These are phyloP conservation scores for Pseudogymnoascus destructans DNA, from an alignment of 2,329 filamentous ascomycete genomes.

Conservation along the genomic window DNA sequence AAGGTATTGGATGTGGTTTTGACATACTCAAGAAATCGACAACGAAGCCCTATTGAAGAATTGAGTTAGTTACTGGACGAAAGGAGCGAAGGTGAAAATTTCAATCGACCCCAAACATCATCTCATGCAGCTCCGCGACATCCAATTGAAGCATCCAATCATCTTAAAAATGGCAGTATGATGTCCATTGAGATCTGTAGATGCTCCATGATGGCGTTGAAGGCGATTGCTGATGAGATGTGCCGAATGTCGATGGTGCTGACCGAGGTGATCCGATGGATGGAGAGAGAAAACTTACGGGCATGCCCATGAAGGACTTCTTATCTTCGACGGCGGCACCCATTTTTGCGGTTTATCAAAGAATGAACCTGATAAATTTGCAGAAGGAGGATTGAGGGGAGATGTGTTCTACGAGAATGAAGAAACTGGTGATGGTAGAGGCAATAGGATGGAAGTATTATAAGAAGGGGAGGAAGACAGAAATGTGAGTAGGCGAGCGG, in stretches of 20 bases:
- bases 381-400: conserved; percentile 46
- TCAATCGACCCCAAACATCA: conserved; percentile 13
- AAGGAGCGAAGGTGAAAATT: conserved; percentile 14
- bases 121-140: conserved; percentile 13
- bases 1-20: conserved; percentile 12
- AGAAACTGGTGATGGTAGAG: conserved; percentile 10
- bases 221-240: conserved; percentile 14
- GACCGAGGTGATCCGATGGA: background rate
- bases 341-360: conserved; percentile 29
- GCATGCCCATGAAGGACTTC: conserved; percentile 52
- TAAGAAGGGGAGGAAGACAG: conserved; percentile 16
- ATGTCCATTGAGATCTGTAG: conserved; percentile 20
- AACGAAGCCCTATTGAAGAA: conserved; percentile 59
- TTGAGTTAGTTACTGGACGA: conserved; percentile 18
- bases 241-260: background rate
- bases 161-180: background rate
- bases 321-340: conserved; percentile 28
- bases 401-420: conserved; percentile 31
- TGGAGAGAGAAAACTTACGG: conserved; percentile 36
- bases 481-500: conserved; percentile 10
- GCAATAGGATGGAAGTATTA: conserved; percentile 10
- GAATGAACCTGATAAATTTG: conserved; percentile 26
- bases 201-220: conserved; percentile 17
- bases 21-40: conserved; percentile 98
- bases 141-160: conserved; percentile 9